Evolutionary conservation across 2,329 filamentous ascomycete genomes (phyloP), one percentile per base, ranked within the genome.

Genomic region (Xylariaceae sp.): DNA sequence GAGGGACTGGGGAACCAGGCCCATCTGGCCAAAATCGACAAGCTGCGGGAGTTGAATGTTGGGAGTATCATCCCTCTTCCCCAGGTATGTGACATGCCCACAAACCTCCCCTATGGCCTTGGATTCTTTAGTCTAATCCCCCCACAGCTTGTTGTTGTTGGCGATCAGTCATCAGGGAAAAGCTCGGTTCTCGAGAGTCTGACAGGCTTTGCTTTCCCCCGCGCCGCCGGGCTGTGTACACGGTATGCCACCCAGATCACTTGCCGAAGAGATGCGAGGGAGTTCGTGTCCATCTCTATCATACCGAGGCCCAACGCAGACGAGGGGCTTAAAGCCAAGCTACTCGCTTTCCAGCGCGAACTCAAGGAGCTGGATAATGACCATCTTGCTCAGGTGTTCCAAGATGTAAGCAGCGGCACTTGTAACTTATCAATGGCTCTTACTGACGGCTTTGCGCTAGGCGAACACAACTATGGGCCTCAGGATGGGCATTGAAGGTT

Each of bases 141-240:
- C 12, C 27, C 3, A 15, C 24, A 56, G 52, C 86, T 90, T 50
- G 83, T 83, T 26, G 85, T 89, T 4, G 85, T 90, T 9, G 86
- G 87, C 46, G 87, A 85, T 50, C 86, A 92, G 57, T 88, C 84
- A 0, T 88, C 85, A 31, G 87, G 86, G 54, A 92, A 92, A 68
- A 88, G 82, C 60, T 90, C 85, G 2, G 82, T 90, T 12, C 67
- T 92, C 24, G 85, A 92, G 57, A 88, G 63, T 11, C 44, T 74
- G n/a, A 73, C 70, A 0, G 66, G 66, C 0, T 68, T 73, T 15
- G 60, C 63, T 0, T 70, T 74, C 27, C 69, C 70, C 2, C 60
- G 65, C 1, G 59, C 51, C 0, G 59, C 60, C 0, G 66, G 59
- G 0, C 62, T 73, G 1, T 73, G 71, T 31, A 74, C 71, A 0